phyloP scores from a whole-genome alignment of 208 protist species.

The Acanthamoeba rhysodes region DNA sequence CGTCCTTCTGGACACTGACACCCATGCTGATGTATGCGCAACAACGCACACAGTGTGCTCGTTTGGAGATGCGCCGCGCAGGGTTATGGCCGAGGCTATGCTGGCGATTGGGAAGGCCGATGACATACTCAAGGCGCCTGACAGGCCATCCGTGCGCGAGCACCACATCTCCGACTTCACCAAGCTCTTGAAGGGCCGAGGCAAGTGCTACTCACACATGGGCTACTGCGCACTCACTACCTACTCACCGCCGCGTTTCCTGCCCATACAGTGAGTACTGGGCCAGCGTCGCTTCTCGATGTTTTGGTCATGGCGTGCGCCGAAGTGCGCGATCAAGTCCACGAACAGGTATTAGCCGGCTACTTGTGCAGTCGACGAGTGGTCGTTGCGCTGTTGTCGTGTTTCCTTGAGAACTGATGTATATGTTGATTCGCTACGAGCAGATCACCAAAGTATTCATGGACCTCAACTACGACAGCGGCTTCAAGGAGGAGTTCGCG shows the following conservation, averaged over 20 bases:
- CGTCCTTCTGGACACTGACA: too few species aligned
- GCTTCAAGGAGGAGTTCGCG: conserved; percentile 15
- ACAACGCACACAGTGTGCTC: background rate
- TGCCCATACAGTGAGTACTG: background rate
- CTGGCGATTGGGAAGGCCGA: background rate
- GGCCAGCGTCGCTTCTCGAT: background rate
- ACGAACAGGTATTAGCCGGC: background rate
- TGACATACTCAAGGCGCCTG: background rate
- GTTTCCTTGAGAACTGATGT: background rate
- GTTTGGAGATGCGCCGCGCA: background rate
- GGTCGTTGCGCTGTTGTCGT: too few species aligned
- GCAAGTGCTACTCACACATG: background rate
- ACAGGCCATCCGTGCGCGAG: background rate
- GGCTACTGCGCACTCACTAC: background rate
- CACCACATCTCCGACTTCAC: background rate
- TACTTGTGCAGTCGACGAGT: background rate
- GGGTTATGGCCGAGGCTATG: background rate
- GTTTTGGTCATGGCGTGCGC: conserved; percentile 2
- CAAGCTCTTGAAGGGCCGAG: background rate
- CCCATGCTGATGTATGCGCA: too few species aligned
- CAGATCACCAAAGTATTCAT: conserved; percentile 44
- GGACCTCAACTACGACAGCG: conserved; percentile 62
- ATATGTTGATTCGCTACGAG: background rate
- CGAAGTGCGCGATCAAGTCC: background rate
- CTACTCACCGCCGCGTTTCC: too few species aligned